Percentiles rank a stretch among this genome's conserved stretches.
These are phyloP conservation scores for Lasiodiplodia sp. DNA, from an alignment of 2,329 filamentous ascomycete species.

Conservation along the genomic window DNA sequence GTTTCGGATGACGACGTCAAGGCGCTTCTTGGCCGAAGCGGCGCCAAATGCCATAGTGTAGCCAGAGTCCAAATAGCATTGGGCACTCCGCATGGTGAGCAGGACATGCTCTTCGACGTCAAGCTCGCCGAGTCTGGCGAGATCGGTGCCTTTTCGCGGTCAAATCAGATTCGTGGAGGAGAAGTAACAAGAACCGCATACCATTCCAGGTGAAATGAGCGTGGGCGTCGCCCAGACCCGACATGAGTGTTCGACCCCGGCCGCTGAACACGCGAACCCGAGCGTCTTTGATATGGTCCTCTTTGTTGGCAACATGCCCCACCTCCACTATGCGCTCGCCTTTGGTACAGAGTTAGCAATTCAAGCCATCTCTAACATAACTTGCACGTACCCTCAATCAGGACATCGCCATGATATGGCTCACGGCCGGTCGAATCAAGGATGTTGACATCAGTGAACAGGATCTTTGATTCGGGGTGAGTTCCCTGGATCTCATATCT, in stretches of 20 bases:
- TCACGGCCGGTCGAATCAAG: slow-evolving; percentile 49
- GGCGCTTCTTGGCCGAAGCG: slow-evolving; percentile 55
- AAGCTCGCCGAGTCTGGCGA: slow-evolving; percentile 52
- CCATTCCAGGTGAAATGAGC: slow-evolving; percentile 59
- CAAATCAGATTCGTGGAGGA: background rate
- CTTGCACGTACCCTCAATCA: slow-evolving; percentile 46
- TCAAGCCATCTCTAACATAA: fast-evolving
- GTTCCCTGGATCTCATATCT: slow-evolving; percentile 47
- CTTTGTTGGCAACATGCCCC: slow-evolving; percentile 43
- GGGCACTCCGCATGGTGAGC: slow-evolving; percentile 52
- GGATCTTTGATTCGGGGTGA: slow-evolving; percentile 42
- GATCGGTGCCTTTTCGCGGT: slow-evolving; percentile 40
- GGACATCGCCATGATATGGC: slow-evolving; percentile 50
- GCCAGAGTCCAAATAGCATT: slow-evolving; percentile 55
- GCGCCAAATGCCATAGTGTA: slow-evolving; percentile 47
- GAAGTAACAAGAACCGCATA: background rate
- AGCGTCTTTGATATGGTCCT: slow-evolving; percentile 36
- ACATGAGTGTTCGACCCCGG: slow-evolving; percentile 56
- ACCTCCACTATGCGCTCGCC: slow-evolving; percentile 47
- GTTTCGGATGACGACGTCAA: slow-evolving; percentile 47
- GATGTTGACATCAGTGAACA: slow-evolving; percentile 51
- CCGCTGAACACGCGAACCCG: slow-evolving; percentile 50
- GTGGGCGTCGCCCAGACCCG: slow-evolving; percentile 59
- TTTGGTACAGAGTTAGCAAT: slow-evolving; percentile 1
- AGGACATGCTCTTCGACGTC: slow-evolving; percentile 58